Base-by-base conservation (phyloP, 1,284 basidiomycete species). In the Fomitopsis palustris region DNA sequence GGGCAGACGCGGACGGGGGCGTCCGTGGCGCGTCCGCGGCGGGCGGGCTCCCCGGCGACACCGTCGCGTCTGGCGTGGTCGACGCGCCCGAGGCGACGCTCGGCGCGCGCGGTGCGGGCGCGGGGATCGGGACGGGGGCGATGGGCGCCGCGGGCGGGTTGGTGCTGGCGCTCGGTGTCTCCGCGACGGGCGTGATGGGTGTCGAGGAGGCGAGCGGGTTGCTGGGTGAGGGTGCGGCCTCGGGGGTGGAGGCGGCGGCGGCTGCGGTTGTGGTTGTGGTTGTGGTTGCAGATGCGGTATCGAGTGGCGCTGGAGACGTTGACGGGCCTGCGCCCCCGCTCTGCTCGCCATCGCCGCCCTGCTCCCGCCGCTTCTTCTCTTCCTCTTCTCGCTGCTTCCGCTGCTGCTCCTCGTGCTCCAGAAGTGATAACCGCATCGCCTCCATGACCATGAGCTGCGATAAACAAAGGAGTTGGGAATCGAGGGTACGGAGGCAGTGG, bases 381-480 rank as follows among this genome's bases (percentile, higher is more conserved):
- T 80, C 80, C 63, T 87, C 84, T 65, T 85, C 86, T 58, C 80
- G 81, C 66, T 89, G 83, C 65, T 84, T 85, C 64, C 82, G 78
- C 66, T 91, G 88, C 56, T 90, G 88, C 64, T 88, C 88, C 73
- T 92, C 90, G 64, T 98, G 95, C 66, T 99, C 96, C 56, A 97
- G 73, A 64, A 98, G 79, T 47, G 95, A 97, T 59, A 98, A 78
- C 43, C 96, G 87, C 95, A 99, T 98, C 1, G 96, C 97, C 76
- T 99, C 96, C 93, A 96, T 96, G 56, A 99, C 81, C 96, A 99
- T 98, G 52, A 98, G 77, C 92, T 98, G 67, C 69, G 38, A 61
- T 57, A 58, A 54, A 27, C 37, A 16, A 10, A 53, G 12, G 41
- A 29, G 27, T 33, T 37, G 21, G 47, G 3, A 53, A n/a, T 31